Evolutionary conservation across 176 grass and related monocot genomes (phyloP).

Genomic region (Puccinellia tenuiflora): DNA sequence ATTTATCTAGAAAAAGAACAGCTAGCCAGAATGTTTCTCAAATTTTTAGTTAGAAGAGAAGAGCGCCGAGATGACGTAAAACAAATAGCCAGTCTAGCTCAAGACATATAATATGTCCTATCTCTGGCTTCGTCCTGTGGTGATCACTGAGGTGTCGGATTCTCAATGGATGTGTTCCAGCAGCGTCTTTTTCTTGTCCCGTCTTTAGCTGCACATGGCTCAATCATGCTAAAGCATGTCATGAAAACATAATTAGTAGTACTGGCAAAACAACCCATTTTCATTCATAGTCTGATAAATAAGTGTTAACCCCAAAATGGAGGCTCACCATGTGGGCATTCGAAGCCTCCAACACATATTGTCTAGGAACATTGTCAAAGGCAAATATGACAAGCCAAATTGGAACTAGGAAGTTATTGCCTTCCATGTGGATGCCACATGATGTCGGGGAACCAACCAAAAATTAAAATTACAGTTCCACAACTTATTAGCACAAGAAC

Average conservation of each 20-base stretch:
- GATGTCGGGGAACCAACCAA: conserved; percentile 27
- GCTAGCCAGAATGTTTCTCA: too few species aligned
- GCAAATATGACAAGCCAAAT: conserved; percentile 31
- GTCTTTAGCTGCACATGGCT: conserved; percentile 5
- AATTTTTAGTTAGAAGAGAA: too few species aligned
- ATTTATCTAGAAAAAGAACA: background rate
- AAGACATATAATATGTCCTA: background rate
- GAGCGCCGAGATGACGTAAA: too few species aligned
- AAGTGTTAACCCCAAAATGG: background rate
- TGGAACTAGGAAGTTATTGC: conserved; percentile 35
- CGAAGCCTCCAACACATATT: conserved; percentile 22
- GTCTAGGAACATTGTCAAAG: conserved; percentile 27
- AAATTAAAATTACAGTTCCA: background rate
- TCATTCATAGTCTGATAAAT: background rate
- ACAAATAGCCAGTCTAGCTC: background rate
- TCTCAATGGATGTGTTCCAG: background rate
- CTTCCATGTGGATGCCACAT: conserved; percentile 57
- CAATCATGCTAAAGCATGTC: conserved; percentile 18
- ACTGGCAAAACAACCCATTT: background rate
- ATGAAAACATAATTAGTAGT: background rate
- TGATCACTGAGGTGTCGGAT: background rate
- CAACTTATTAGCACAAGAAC: background rate
- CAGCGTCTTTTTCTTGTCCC: background rate
- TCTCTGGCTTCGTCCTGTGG: background rate
- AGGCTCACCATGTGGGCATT: conserved; percentile 46